Evolutionary conservation across 371 early-diverging fungal genomes (phyloP), one percentile per base, ranked within the genome.

Genomic region (Actinomortierella wolfii): DNA sequence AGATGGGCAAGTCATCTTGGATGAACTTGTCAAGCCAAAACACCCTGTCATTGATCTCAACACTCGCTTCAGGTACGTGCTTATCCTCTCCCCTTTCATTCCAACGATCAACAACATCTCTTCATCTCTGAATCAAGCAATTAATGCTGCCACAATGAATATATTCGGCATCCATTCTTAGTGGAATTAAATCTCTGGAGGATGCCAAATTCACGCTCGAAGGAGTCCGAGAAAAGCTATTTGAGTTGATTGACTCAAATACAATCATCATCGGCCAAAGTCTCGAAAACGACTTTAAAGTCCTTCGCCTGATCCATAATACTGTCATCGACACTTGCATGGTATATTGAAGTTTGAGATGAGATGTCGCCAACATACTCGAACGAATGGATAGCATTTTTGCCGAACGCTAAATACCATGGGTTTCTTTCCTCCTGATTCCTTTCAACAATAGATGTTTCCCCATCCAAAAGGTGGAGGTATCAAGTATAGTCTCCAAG

Each of bases 161-260:
- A n/a, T n/a, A n/a, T n/a, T n/a, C n/a, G n/a, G n/a, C n/a, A 39
- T 8, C 20, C 40, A 18, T 47, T 0, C 14, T 46, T 21, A 84
- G 85, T 64, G 86, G 86, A n/a, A 80, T 86, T 13, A 78, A 74
- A 18, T 84, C 84, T 1, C 40, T 86, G 8, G 78, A 76, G 29
- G 74, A 75, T 0, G 83, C 77, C 2, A 80, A 77, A 25, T 55
- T 49, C 57, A 73, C 78, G 52, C 62, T 86, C 8, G 64, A 69
- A 8, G 70, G 79, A 34, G 57, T 81, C 5, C 61, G 83, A 20
- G 59, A 73, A 17, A 71, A 66, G 17, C 45, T 86, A 5, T 77
- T 84, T 20, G 76, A 83, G 17, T 29, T 70, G 21, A 61, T 70
- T 24, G 43, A 59, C 23, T 34, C 26, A 17, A 51, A 61, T 18